Base-by-base conservation (phyloP, 345 rosid genomes). In the Balakata baccata region DNA sequence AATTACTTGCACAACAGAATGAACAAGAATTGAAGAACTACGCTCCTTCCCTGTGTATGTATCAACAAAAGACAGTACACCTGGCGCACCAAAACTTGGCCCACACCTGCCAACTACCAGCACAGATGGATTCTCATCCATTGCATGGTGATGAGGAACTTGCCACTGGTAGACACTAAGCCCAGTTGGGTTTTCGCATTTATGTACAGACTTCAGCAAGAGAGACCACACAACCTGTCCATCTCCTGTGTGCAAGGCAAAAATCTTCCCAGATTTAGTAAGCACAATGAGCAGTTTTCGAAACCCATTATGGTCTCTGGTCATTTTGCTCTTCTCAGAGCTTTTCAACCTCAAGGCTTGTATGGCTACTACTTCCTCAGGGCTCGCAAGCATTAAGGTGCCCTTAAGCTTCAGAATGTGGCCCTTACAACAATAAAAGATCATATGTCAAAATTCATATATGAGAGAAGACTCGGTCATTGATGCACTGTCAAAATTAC, bases 281-380 rank as follows among this genome's bases (percentile, higher is more conserved):
- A 96, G 94, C 47, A 88, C 96, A 77, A 93, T 84, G 39, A 96
- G 88, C 78, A 93, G 77, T 87, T 93, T 96, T 71, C 99, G 86
- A 69, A 96, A 96, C 79, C 99, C 98, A 81, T 96, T 96, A 81
- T 89, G 99, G 86, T 96, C 99, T 80, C 99, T 83, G 54, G 94
- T 96, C 87, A 93, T 78, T 85, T 91, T 96, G 91, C 86, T 96
- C 88, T 86, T 96, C 81, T 91, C 96, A 56, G 96, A 93, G 83
- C 87, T 86, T 81, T 86, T 89, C 81, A 95, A 74, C 82, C 98
- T 88, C 87, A 93, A 81, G 60, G 81, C 90, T 85, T 91, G 97
- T 71, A 96, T 91, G 76, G 89, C 90, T 64, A 81, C 98, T 53
- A 93, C 86, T 49, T 96, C 99, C 75, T 93, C 98, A 25, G 96